Base-by-base conservation (phyloP, 2,329 filamentous ascomycete genomes). In the Didymella arachidicola region DNA sequence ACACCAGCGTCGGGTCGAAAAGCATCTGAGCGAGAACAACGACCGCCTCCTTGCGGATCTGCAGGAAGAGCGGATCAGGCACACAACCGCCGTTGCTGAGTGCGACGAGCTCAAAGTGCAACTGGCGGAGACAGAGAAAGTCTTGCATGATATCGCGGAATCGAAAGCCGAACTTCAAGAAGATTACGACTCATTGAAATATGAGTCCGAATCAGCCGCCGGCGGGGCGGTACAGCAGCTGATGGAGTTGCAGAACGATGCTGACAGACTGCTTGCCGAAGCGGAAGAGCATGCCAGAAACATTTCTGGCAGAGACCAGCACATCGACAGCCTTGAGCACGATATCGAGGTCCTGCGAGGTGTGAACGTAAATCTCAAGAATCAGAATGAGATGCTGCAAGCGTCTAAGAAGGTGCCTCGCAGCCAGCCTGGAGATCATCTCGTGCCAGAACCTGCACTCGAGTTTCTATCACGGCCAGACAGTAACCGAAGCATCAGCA, bases 311-410 rank as follows among this genome's bases (percentile, higher is more conserved):
- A 44, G 29, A 11, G 32, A 45, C 7, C 45, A 38, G 18, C 39
- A 25, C n/a, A 56, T 56, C 26, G 30, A 16, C 12, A 16, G 25
- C 3, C 53, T 57, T 3, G 34, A 57, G 46, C 41, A 16, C 7
- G 39, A 45, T 3, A 49, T 26, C 7, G n/a, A 36, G 36, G 18
- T n/a, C 4, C 36, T 39, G 16, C 7, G 7, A 19, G 4, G 16
- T 39, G 8, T 19, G 18, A 19, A 19, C 5, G 18, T 4, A 39
- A 10, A 18, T n/a, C 36, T 39, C 18, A 19, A 39, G n/a, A 39
- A 18, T 11, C n/a, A 39, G 36, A 19, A 19, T 4, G n/a, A 19
- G n/a, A 18, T 39, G 1, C 18, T 39, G 7, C 7, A 39, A 19
- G 4, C 2, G n/a, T 11, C 6, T 18, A 39, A 39, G 36, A 39